Base-by-base conservation (phyloP, 257 asterid genomes). In the Perilla frutescens region DNA sequence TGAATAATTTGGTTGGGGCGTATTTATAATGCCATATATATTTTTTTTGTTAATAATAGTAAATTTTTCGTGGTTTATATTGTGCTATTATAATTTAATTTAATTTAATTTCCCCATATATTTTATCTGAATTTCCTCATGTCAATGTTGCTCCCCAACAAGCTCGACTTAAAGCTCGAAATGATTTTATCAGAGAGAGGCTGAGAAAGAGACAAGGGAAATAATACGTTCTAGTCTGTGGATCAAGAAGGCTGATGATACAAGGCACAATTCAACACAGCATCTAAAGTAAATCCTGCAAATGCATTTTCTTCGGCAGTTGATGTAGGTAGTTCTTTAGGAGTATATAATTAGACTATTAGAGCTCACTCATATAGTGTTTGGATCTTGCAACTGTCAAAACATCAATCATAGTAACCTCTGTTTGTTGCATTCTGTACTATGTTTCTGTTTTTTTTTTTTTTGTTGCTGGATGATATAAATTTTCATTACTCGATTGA, bases 111-210 rank as follows among this genome's bases (percentile, higher is more conserved):
- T n/a, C n/a, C n/a, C n/a, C n/a, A n/a, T n/a, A n/a, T n/a, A n/a
- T n/a, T n/a, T n/a, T n/a, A n/a, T n/a, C n/a, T n/a, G n/a, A n/a
- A n/a, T n/a, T n/a, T n/a, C n/a, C 86, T 68, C 65, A 89, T 58
- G 82, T 71, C 11, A 86, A 91, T 72, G 80, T 71, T 74, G 91
- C 80, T 66, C 94, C 96, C 59, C 97, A 89, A 74, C 97, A 91
- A 82, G 97, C 95, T 83, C 86, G 97, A 59, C 77, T 86, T 75
- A 63, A 81, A 69, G 96, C 91, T 74, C 74, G 96, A 53, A 85
- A 79, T 50, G 96, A 89, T 63, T 86, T 83, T 62, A 84, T 91
- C 56, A 75, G 84, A 82, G 89, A 83, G 36, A 83, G 89, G 5
- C 72, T 89, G 77, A 84, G 85, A 72, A 84, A 86, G 79, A 88